A percentile compares a stretch with the other conserved stretches of the same genome.
phyloP scores from a whole-genome alignment of 2,329 filamentous ascomycete genomes.

The Colletotrichum zoysiae region DNA sequence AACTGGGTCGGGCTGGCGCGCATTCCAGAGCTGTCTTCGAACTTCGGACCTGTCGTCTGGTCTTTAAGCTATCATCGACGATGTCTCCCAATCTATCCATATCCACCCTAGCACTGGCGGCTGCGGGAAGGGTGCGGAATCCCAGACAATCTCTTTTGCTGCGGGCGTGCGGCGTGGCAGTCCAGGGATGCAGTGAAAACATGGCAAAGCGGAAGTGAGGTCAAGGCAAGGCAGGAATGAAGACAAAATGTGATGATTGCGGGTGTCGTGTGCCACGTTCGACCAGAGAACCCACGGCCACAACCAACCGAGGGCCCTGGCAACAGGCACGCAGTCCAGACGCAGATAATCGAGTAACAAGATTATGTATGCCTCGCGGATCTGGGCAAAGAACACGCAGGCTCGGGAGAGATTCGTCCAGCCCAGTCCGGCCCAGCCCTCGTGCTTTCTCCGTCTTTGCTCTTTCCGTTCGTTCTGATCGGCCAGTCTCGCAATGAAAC shows the following conservation, averaged over 20 bases:
- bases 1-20: neutral
- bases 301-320: constrained; percentile 8
- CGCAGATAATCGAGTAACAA: constrained; percentile 18
- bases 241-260: constrained; percentile 5
- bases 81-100: constrained; percentile 14
- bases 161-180: constrained; percentile 15
- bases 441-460: constrained; percentile 35
- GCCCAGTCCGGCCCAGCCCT: constrained; percentile 19
- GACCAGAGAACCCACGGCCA: neutral
- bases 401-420: constrained; percentile 21
- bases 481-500: constrained; percentile 37
- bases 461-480: constrained; percentile 38
- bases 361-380: constrained; percentile 5
- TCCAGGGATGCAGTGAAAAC: constrained; percentile 5
- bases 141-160: constrained; percentile 16
- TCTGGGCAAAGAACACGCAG: constrained; percentile 7
- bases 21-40: constrained; percentile 9
- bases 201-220: neutral
- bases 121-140: constrained; percentile 25
- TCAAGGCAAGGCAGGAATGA: constrained; percentile 15
- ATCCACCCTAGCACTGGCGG: constrained; percentile 5
- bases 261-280: constrained; percentile 7
- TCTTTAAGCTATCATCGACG: constrained; percentile 11
- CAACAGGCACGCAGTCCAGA: constrained; percentile 14
- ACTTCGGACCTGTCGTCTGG: constrained; percentile 20